These are phyloP conservation scores for Conticribra weissflogii DNA, from an alignment of 108 stramenopile genomes.

Conservation along the genomic window DNA sequence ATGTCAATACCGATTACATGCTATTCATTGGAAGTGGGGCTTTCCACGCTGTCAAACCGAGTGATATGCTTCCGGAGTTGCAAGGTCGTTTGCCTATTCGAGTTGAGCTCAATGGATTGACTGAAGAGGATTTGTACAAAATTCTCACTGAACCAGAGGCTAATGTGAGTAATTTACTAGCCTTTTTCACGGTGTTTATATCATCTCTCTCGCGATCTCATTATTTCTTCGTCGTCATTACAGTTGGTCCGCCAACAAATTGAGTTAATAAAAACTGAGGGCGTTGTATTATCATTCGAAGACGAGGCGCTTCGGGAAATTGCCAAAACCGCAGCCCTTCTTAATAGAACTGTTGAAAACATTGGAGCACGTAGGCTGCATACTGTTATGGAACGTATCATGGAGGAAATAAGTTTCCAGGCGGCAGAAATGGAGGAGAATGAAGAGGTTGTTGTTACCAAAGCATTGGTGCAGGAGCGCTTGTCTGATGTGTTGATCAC, in stretches of 20 bases:
- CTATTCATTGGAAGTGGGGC: conserved; percentile 96
- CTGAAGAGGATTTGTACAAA: conserved; percentile 97
- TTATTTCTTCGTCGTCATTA: not conserved
- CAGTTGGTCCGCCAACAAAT: conserved; percentile 91
- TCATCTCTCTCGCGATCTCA: not conserved
- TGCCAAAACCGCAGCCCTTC: conserved; percentile 88
- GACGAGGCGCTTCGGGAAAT: conserved; percentile 98
- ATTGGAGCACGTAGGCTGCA: conserved; percentile 98
- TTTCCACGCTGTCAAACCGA: conserved; percentile 94
- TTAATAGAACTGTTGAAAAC: conserved; percentile 98
- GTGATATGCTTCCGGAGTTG: conserved; percentile 97
- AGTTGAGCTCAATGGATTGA: conserved; percentile 96
- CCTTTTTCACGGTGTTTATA: not conserved
- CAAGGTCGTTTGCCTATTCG: conserved; percentile 99
- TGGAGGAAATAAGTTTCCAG: conserved; percentile 97
- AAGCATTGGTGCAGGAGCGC: conserved; percentile 82
- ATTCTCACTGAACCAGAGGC: conserved; percentile 98
- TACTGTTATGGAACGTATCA: conserved; percentile 97
- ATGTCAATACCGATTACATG: conserved; percentile 98
- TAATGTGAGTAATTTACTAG: conserved; percentile 74
- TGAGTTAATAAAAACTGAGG: conserved; percentile 93
- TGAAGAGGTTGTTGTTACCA: conserved; percentile 71
- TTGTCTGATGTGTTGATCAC: conserved; percentile 80
- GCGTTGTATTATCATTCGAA: conserved; percentile 90
- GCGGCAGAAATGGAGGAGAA: conserved; percentile 91